Evolutionary conservation across 2,329 filamentous ascomycete genomes (phyloP).

Genomic region (Neonectria coccinea): DNA sequence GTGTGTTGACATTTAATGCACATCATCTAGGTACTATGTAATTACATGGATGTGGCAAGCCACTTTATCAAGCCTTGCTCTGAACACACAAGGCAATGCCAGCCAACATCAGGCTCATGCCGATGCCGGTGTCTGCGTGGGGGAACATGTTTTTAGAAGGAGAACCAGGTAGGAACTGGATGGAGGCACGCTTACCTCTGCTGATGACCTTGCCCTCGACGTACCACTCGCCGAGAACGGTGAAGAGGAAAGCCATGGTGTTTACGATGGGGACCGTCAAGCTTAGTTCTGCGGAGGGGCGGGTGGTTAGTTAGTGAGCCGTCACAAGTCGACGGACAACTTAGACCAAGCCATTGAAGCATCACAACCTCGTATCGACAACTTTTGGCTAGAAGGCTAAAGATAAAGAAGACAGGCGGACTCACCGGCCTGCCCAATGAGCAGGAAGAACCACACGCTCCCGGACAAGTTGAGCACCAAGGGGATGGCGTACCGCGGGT

Average conservation of each 20-base stretch:
- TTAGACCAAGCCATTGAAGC: slow-evolving; percentile 31
- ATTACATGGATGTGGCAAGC: slow-evolving; percentile 20
- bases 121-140: slow-evolving; percentile 79
- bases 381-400: background rate
- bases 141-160: background rate
- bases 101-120: slow-evolving; percentile 81
- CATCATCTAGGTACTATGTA: slow-evolving; percentile 20
- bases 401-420: slow-evolving; percentile 40
- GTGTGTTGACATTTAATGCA: slow-evolving; percentile 24
- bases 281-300: slow-evolving; percentile 76
- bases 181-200: slow-evolving; percentile 66
- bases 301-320: slow-evolving; percentile 19
- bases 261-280: slow-evolving; percentile 96
- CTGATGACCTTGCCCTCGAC: slow-evolving; percentile 92
- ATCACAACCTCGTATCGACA: slow-evolving; percentile 10
- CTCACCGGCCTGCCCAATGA: slow-evolving; percentile 92
- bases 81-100: slow-evolving; percentile 89
- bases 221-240: slow-evolving; percentile 94
- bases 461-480: slow-evolving; percentile 90
- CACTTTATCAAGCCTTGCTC: slow-evolving; percentile 60
- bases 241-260: slow-evolving; percentile 94
- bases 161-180: background rate
- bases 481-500: slow-evolving; percentile 87
- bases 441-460: slow-evolving; percentile 94
- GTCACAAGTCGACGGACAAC: slow-evolving; percentile 19